Percentiles rank a stretch among this genome's conserved stretches.
Evolutionary conservation across 2,329 filamentous ascomycete species (phyloP).

Genomic region (Calonectria crousiana): DNA sequence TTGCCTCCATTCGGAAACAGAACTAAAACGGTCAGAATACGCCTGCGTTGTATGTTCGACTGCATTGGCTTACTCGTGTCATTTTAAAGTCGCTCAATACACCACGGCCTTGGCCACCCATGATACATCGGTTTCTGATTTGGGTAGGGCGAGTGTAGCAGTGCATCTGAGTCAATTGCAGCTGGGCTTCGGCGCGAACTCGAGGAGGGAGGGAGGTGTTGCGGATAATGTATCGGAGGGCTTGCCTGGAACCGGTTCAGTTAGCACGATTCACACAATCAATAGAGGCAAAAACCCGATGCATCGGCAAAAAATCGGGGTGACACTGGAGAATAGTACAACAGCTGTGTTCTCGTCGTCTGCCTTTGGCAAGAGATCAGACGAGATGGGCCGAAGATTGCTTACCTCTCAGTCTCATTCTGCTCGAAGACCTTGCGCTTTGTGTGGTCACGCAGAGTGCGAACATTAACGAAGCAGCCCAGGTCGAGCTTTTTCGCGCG

Average conservation of each 20-base stretch:
- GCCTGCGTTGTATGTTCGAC: neutral
- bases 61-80: conserved; percentile 76
- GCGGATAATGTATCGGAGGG: conserved; percentile 90
- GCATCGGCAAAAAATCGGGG: neutral
- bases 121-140: conserved; percentile 92
- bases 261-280: conserved; percentile 19
- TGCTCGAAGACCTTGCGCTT: conserved; percentile 94
- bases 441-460: conserved; percentile 91
- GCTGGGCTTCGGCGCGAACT: conserved; percentile 89
- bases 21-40: conserved; percentile 70
- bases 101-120: conserved; percentile 91
- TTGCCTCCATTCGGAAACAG: conserved; percentile 91
- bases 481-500: conserved; percentile 91
- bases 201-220: conserved; percentile 88
- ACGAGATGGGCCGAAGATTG: conserved; percentile 18
- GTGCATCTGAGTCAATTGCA: conserved; percentile 95
- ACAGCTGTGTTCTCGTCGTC: neutral
- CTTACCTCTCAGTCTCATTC: conserved; percentile 88
- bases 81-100: conserved; percentile 94
- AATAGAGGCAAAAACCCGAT: neutral
- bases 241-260: conserved; percentile 74
- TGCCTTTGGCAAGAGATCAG: neutral
- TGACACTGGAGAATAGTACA: neutral
- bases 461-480: conserved; percentile 87
- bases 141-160: conserved; percentile 93